These are phyloP conservation scores for Pilasporangium apinafurcum DNA, from an alignment of 352 stramenopile species.

Conservation along the genomic window DNA sequence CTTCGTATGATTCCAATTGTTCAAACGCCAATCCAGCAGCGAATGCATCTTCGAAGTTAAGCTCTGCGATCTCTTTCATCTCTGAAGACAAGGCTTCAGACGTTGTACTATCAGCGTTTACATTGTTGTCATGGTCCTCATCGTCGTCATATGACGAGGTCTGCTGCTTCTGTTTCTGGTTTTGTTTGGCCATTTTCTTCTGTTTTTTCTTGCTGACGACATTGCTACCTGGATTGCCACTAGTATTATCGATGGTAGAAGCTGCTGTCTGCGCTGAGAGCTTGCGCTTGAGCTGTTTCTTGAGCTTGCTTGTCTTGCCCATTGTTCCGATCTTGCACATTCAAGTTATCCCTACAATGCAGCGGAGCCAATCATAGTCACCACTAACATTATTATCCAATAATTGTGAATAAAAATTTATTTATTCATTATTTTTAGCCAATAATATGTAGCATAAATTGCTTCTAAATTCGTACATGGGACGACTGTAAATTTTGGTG, in stretches of 20 bases:
- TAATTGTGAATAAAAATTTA: neutral
- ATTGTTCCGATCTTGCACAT: conserved; percentile 7
- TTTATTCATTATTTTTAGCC: neutral
- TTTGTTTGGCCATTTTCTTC: conserved; percentile 10
- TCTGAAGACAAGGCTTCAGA: conserved; percentile 15
- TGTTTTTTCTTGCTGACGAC: conserved; percentile 11
- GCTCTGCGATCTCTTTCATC: conserved; percentile 25
- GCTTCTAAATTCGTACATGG: too few species aligned
- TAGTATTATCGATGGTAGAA: neutral
- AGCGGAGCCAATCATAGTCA: neutral
- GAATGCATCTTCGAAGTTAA: conserved; percentile 54
- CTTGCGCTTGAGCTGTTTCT: conserved; percentile 22
- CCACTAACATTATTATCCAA: neutral
- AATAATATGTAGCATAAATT: conserved; percentile 1
- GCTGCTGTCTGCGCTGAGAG: neutral
- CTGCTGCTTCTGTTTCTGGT: conserved; percentile 19
- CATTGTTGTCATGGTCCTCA: conserved; percentile 16
- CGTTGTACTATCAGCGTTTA: too few species aligned
- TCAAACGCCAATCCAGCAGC: conserved; percentile 59
- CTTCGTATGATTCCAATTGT: conserved; percentile 46
- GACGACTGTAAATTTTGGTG: too few species aligned
- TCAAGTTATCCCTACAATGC: neutral
- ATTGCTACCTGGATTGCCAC: neutral
- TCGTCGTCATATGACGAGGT: conserved; percentile 8
- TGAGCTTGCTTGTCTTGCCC: conserved; percentile 39